Conservation (phyloP, 306 rosid genomes). For the Acmispon strigosus region DNA sequence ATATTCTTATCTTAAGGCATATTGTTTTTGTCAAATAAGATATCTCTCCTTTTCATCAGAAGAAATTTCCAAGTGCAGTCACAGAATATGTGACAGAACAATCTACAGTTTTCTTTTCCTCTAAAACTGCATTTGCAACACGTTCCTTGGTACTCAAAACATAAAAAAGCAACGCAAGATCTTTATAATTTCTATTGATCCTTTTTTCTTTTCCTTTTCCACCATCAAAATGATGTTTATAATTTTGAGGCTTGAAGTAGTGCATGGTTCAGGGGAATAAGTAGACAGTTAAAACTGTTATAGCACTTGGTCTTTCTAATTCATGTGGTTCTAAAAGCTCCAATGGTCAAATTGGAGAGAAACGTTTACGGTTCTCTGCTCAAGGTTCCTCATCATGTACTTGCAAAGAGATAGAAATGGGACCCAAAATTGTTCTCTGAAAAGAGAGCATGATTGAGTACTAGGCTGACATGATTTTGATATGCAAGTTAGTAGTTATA, state of each 20-base stretch:
- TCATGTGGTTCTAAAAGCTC: conserved; percentile 32
- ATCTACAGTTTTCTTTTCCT: not conserved
- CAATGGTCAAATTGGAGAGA: conserved; percentile 36
- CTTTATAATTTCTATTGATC: not conserved
- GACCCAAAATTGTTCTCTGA: conserved; percentile 38
- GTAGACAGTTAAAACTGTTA: conserved; percentile 18
- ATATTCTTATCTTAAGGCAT: conserved; percentile 29
- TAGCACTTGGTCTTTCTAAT: not conserved
- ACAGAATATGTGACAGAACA: conserved; percentile 17
- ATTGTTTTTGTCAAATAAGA: conserved; percentile 7
- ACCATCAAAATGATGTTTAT: conserved; percentile 13
- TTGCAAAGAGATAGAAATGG: conserved; percentile 22
- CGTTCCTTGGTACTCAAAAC: conserved; percentile 1
- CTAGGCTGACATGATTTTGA: conserved; percentile 32
- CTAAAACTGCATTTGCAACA: not conserved
- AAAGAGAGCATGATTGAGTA: conserved; percentile 13
- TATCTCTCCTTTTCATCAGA: not conserved
- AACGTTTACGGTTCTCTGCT: conserved; percentile 40
- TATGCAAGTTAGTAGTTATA: conserved; percentile 16
- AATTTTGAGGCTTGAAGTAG: not conserved
- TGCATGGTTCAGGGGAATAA: conserved; percentile 21
- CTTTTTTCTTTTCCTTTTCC: not conserved
- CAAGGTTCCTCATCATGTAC: conserved; percentile 21
- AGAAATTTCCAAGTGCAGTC: conserved; percentile 8
- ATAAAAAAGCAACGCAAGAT: conserved; percentile 1